Evolutionary conservation across 495 filamentous ascomycete genomes (phyloP).

Genomic region (Neurospora hispaniola): DNA sequence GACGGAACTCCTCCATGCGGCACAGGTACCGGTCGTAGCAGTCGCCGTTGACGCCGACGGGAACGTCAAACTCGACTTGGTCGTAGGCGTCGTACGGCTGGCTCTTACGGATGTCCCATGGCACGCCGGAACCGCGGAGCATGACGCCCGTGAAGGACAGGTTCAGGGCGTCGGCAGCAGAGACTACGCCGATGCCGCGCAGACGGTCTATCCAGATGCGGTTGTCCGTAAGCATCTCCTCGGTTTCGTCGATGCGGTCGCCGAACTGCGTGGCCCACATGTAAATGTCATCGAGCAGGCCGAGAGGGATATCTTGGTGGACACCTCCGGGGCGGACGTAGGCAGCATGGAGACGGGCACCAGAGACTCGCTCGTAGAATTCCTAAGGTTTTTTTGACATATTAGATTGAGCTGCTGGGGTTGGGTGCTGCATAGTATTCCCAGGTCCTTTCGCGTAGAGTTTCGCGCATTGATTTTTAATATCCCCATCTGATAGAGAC

Average conservation of each 20-base stretch:
- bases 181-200: constrained; percentile 82
- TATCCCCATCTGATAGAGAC: neutral
- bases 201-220: constrained; percentile 96
- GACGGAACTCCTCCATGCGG: constrained; percentile 99
- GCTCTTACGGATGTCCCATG: constrained; percentile 94
- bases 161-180: constrained; percentile 86
- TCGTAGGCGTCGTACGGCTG: constrained; percentile 96
- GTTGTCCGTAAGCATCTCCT: constrained; percentile 98
- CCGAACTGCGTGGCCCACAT: constrained; percentile 99
- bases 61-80: constrained; percentile 95
- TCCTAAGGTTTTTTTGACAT: constrained; percentile 47
- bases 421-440: neutral
- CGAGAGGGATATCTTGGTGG: constrained; percentile 85
- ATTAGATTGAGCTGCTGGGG: neutral
- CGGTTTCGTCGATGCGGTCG: constrained; percentile 98
- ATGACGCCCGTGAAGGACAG: constrained; percentile 95
- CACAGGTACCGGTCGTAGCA: constrained; percentile 99
- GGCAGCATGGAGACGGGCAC: constrained; percentile 93
- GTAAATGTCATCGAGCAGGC: constrained; percentile 97
- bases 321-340: constrained; percentile 98
- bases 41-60: constrained; percentile 92
- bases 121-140: constrained; percentile 94
- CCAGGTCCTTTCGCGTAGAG: neutral
- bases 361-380: constrained; percentile 99
- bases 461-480: neutral